phyloP scores from a whole-genome alignment of 768 basidiomycete genomes.

The Phylloporus arenicola region DNA sequence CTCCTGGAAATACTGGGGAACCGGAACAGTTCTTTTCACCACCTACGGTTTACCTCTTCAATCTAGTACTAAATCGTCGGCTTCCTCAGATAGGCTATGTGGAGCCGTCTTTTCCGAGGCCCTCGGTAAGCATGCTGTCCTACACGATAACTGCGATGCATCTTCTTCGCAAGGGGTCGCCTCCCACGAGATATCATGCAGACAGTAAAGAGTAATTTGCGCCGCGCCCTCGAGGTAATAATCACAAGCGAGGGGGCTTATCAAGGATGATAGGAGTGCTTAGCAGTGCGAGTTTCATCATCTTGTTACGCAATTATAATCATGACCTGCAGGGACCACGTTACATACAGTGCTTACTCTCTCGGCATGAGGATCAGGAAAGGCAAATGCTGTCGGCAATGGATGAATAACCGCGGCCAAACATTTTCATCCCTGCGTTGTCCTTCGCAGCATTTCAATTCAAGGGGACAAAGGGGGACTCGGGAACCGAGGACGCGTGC shows the following conservation, averaged over 20 bases:
- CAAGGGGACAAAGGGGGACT: neutral
- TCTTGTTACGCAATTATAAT: conserved; percentile 5
- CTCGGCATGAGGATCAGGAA: conserved; percentile 17
- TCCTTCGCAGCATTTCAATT: neutral
- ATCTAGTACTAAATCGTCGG: neutral
- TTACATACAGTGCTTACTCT: neutral
- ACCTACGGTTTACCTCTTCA: neutral
- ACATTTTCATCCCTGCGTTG: neutral
- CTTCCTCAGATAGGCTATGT: neutral
- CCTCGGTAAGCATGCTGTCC: conserved; percentile 2
- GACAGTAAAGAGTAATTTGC: neutral
- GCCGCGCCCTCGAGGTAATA: conserved; percentile 1
- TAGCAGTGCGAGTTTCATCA: neutral
- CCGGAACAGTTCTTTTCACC: neutral
- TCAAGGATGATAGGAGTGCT: neutral
- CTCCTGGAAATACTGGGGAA: neutral
- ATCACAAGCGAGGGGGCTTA: neutral
- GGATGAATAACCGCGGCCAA: conserved; percentile 13
- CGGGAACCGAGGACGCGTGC: neutral
- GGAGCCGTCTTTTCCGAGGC: neutral
- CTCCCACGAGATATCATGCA: conserved; percentile 4
- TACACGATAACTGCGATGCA: neutral
- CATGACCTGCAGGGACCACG: neutral
- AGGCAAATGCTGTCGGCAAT: conserved; percentile 4
- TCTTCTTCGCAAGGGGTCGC: neutral